Evolutionary conservation across 1,284 basidiomycete species (phyloP).

Genomic region (Tilletia horrida): DNA sequence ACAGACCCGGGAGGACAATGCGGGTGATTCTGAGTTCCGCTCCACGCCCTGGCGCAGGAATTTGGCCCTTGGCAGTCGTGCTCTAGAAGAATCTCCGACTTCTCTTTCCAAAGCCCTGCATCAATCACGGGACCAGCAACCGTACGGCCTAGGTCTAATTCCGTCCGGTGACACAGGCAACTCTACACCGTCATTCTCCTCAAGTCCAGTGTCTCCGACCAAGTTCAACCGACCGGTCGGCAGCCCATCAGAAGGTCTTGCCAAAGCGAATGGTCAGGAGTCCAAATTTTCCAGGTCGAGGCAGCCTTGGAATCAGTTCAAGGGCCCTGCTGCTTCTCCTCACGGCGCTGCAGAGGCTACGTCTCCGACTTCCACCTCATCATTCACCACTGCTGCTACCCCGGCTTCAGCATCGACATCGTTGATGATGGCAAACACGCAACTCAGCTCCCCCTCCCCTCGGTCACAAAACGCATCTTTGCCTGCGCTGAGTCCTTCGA

Average conservation of each 20-base stretch:
- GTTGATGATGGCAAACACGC: not conserved
- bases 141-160: not conserved
- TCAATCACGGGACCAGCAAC: too few species aligned
- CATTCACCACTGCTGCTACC: not conserved
- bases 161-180: not conserved
- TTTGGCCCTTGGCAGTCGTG: too few species aligned
- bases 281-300: too few species aligned
- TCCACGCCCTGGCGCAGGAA: too few species aligned
- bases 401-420: not conserved
- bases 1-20: not conserved
- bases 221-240: not conserved
- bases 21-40: not conserved
- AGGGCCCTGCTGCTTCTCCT: too few species aligned
- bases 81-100: too few species aligned
- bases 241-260: too few species aligned
- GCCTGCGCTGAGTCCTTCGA: not conserved
- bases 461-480: not conserved
- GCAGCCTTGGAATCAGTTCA: too few species aligned
- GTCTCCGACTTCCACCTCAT: too few species aligned
- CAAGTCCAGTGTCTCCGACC: not conserved
- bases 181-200: not conserved
- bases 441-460: not conserved
- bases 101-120: too few species aligned
- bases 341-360: too few species aligned
- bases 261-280: too few species aligned